These are phyloP conservation scores for Juncus effusus DNA, from an alignment of 176 grass and related monocot species.

Conservation along the genomic window DNA sequence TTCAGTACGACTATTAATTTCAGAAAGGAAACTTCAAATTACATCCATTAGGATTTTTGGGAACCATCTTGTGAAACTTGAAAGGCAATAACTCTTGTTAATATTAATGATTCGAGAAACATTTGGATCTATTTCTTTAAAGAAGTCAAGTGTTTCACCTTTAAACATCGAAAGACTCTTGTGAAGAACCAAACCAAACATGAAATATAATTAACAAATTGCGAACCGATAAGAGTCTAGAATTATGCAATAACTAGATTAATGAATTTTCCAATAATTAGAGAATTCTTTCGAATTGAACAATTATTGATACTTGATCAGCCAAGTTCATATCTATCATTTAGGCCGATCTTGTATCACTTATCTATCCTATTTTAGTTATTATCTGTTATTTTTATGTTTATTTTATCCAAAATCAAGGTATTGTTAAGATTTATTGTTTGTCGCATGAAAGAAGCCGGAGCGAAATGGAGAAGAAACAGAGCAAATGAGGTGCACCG, in stretches of 20 bases:
- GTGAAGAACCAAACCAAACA: slow-evolving; percentile 1
- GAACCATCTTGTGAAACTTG: neutral
- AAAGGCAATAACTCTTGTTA: slow-evolving; percentile 3
- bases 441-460: too few relatives aligned
- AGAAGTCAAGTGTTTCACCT: neutral
- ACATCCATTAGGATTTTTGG: slow-evolving; percentile 16
- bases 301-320: neutral
- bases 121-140: slow-evolving; percentile 21
- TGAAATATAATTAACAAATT: slow-evolving; percentile 22
- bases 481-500: too few relatives aligned
- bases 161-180: slow-evolving; percentile 24
- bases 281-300: slow-evolving; percentile 7
- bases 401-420: too few relatives aligned
- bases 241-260: slow-evolving; percentile 1
- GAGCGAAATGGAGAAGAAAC: too few relatives aligned
- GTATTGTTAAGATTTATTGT: too few relatives aligned
- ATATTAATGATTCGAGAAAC: slow-evolving; percentile 18
- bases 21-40: slow-evolving; percentile 1
- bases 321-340: too few relatives aligned
- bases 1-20: neutral
- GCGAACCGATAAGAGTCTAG: slow-evolving; percentile 12
- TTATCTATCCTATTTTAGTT: too few relatives aligned
- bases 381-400: too few relatives aligned
- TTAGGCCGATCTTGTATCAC: too few relatives aligned
- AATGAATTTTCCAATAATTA: neutral